Conservation (phyloP, 345 rosid species). For the Crucihimalaya himalaica region DNA sequence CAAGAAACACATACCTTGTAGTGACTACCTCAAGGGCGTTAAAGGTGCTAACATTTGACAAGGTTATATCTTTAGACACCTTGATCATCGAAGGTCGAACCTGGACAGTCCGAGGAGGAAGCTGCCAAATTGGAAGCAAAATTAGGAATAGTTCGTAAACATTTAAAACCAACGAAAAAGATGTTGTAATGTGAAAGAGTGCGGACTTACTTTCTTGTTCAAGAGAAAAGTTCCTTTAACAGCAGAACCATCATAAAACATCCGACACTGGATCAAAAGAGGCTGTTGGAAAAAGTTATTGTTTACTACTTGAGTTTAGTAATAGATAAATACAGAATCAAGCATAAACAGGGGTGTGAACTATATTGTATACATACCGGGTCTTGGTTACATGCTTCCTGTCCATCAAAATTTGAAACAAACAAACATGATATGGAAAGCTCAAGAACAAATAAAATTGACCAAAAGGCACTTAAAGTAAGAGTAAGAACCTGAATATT, state of each 20-base stretch:
- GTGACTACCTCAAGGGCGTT: slow-evolving; percentile 60
- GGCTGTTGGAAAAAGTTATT: slow-evolving; percentile 47
- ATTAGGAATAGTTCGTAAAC: not conserved
- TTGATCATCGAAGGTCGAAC: slow-evolving; percentile 68
- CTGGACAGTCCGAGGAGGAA: no score
- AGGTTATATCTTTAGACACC: slow-evolving; percentile 45
- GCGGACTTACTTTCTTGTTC: slow-evolving; percentile 53
- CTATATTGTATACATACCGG: slow-evolving; percentile 41
- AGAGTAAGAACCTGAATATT: slow-evolving; percentile 17
- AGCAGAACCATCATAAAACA: slow-evolving; percentile 60
- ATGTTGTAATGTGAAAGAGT: not conserved
- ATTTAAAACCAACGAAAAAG: not conserved
- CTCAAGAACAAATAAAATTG: not conserved
- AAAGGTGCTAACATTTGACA: slow-evolving; percentile 23
- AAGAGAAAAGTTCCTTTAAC: slow-evolving; percentile 66
- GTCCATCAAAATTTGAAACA: not conserved
- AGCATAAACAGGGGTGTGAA: not conserved
- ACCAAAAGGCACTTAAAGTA: not conserved
- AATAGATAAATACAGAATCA: slow-evolving; percentile 1
- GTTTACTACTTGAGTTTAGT: slow-evolving; percentile 12
- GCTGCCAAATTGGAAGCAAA: slow-evolving; percentile 33
- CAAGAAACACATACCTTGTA: slow-evolving; percentile 48
- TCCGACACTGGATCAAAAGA: slow-evolving; percentile 68
- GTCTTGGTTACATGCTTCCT: slow-evolving; percentile 31
- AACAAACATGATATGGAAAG: not conserved